Base-by-base conservation (phyloP, 306 rosid species). In the Cyamopsis tetragonoloba region DNA sequence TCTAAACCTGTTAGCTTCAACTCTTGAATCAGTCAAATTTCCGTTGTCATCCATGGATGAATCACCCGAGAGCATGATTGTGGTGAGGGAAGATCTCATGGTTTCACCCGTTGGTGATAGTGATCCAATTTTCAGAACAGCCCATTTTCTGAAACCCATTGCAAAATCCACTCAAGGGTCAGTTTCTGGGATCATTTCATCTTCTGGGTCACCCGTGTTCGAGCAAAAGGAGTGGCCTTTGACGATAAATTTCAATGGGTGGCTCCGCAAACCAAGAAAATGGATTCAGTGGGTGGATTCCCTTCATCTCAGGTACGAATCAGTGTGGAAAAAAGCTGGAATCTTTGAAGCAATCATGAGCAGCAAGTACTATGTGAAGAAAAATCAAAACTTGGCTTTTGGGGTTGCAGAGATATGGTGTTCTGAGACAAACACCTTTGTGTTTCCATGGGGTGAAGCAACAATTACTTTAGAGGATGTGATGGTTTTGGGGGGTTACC, bases 391-490 rank as follows among this genome's bases (percentile, higher is more conserved):
- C 31, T 55, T 84, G 66, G 2, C 49, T 3, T 17, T 26, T 56
- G 74, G 77, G 48, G 30, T 81, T 54, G 77, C 74, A 0, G 85
- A 84, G 73, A 81, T 53, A 10, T 81, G 85, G 87, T 56, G 80
- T 62, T 9, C 66, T 37, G 10, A 68, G 47, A 82, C 85, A 3
- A 87, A 82, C 0, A 79, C 81, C 0, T 80, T 82, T 8, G 22
- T 81, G 14, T 87, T 84, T 46, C 74, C 85, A 0, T 84, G 88
- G 87, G 87, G 65, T 27, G 89, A 81, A 71, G 84, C 82, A 7
- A 80, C 89, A 0, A 72, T 87, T 58, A 82, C 89, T 0, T 61
- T 87, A 74, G 89, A 87, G 70, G 93, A 87, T 73, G 56, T 82
- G 1, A 66, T 78, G 79, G 55, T 84, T 41, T 77, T 81, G 35